Evolutionary conservation across 2,329 filamentous ascomycete genomes (phyloP).

Genomic region (Didymella keratinophila): DNA sequence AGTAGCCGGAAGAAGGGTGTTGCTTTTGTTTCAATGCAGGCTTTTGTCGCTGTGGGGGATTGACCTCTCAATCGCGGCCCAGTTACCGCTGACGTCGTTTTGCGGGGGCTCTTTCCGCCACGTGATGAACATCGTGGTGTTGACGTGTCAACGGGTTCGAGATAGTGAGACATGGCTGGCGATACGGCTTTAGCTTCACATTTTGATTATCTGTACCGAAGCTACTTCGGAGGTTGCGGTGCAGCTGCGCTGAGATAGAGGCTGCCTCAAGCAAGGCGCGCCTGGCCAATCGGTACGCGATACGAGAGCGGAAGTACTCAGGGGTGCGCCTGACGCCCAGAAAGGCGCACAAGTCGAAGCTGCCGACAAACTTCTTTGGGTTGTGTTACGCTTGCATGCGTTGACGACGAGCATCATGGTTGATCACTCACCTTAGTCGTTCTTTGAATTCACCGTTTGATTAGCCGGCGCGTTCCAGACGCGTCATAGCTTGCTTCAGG

Average conservation of each 20-base stretch:
- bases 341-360: constrained; percentile 1
- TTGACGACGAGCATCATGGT: constrained; percentile 8
- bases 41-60: constrained; percentile 32
- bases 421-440: constrained; percentile 16
- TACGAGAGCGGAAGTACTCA: constrained; percentile 17
- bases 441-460: constrained; percentile 9
- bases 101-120: constrained; percentile 18
- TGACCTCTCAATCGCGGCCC: constrained; percentile 28
- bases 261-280: constrained; percentile 2
- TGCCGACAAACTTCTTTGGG: constrained; percentile 10
- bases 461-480: constrained; percentile 17
- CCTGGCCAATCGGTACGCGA: constrained; percentile 15
- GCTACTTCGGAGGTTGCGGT: constrained; percentile 15
- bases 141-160: constrained; percentile 6
- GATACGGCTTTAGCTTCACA: not conserved
- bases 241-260: constrained; percentile 5
- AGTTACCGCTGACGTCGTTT: constrained; percentile 38
- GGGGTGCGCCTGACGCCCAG: constrained; percentile 16
- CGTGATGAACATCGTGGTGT: constrained; percentile 19
- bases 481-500: constrained; percentile 15
- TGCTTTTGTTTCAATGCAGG: constrained; percentile 29
- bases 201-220: constrained; percentile 23
- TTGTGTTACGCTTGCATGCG: constrained; percentile 13
- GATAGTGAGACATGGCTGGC: constrained; percentile 23
- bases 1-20: constrained; percentile 9